phyloP scores from a whole-genome alignment of 441 rosid species.

The Erodium texanum region DNA sequence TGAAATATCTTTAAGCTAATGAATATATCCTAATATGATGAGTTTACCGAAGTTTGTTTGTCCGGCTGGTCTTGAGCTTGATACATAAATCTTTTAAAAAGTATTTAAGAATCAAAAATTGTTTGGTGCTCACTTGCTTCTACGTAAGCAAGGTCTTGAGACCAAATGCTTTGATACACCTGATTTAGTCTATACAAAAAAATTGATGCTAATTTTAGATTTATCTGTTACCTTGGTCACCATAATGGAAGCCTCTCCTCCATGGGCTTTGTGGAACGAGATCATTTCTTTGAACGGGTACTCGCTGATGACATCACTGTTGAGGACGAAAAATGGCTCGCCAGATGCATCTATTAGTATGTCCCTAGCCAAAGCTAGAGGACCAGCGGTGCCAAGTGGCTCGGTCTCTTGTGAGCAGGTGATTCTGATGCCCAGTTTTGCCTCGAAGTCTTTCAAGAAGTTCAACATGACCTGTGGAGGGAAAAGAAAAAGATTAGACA shows the following conservation, averaged over 20 bases:
- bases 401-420: slow-evolving; percentile 97
- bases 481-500: neutral
- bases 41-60: too few species aligned
- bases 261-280: slow-evolving; percentile 74
- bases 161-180: too few species aligned
- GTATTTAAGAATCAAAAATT: too few species aligned
- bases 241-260: slow-evolving; percentile 98
- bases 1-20: too few species aligned
- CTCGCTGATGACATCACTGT: slow-evolving; percentile 94
- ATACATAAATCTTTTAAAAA: too few species aligned
- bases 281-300: slow-evolving; percentile 77
- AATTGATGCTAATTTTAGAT: too few species aligned
- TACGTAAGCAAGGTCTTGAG: too few species aligned
- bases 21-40: too few species aligned
- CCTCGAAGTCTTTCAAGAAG: slow-evolving; percentile 83
- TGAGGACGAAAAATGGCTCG: slow-evolving; percentile 89
- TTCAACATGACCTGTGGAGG: slow-evolving; percentile 70
- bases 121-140: too few species aligned
- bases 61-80: too few species aligned
- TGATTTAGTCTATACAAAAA: too few species aligned
- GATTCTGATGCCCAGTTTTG: slow-evolving; percentile 79
- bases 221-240: slow-evolving; percentile 72
- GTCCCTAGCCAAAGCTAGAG: slow-evolving; percentile 91
- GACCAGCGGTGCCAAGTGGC: slow-evolving; percentile 98
- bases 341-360: slow-evolving; percentile 73